These are phyloP conservation scores for Neoascochyta sp. DNA, from an alignment of 2,329 filamentous ascomycete species.

Conservation along the genomic window DNA sequence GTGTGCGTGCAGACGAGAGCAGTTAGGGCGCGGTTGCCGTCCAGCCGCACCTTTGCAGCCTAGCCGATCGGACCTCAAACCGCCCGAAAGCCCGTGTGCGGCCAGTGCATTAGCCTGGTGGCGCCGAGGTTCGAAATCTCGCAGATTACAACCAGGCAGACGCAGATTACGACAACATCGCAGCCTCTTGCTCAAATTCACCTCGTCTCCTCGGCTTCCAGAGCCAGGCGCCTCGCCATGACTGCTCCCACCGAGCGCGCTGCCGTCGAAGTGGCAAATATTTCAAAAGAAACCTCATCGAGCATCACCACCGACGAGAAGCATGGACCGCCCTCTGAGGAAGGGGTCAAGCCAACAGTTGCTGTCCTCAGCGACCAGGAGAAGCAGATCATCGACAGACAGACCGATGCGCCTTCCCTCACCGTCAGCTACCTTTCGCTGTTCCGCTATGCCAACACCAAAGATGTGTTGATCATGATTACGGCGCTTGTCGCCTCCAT, in stretches of 20 bases:
- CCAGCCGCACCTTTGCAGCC: too few relatives aligned
- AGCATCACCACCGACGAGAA: conserved; percentile 23
- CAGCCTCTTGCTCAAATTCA: too few relatives aligned
- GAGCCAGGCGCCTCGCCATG: too few relatives aligned
- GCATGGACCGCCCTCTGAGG: conserved; percentile 14
- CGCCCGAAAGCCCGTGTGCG: too few relatives aligned
- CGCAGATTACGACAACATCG: too few relatives aligned
- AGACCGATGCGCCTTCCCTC: conserved; percentile 42
- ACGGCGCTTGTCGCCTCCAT: conserved; percentile 64
- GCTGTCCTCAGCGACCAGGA: conserved; percentile 30
- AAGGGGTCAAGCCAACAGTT: conserved; percentile 20
- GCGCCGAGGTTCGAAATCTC: too few relatives aligned
- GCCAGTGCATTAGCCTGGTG: too few relatives aligned
- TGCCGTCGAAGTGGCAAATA: conserved; percentile 4
- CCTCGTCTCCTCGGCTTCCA: too few relatives aligned
- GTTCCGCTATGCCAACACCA: conserved; percentile 45
- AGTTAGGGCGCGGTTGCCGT: too few relatives aligned
- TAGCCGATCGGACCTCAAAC: too few relatives aligned
- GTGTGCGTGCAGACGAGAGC: too few relatives aligned
- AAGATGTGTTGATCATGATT: conserved; percentile 41
- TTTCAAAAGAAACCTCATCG: conserved; percentile 3
- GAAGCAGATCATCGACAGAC: conserved; percentile 36
- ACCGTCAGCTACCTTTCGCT: conserved; percentile 46
- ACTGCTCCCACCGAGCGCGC: conserved; percentile 8
- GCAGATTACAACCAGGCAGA: too few relatives aligned